Evolutionary conservation across 2,329 filamentous ascomycete species (phyloP).

Genomic region (Aspergillus fumigatus): DNA sequence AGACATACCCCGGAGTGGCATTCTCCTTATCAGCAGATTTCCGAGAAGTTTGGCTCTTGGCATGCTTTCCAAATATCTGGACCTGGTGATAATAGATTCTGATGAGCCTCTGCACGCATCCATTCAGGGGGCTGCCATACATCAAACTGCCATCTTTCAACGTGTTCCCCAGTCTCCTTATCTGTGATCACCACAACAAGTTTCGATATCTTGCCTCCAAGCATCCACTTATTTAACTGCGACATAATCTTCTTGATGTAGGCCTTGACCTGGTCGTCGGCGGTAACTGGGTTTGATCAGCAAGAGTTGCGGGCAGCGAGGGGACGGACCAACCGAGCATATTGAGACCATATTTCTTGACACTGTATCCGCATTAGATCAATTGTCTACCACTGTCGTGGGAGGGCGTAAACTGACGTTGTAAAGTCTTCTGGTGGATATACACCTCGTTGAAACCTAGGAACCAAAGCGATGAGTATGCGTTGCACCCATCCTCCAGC

Average conservation of each 20-base stretch:
- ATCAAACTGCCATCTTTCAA: conserved; percentile 98
- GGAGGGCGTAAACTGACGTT: conserved; percentile 54
- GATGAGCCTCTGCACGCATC: conserved; percentile 7
- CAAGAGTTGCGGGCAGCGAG: conserved; percentile 2
- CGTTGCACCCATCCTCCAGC: neutral
- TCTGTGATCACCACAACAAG: conserved; percentile 94
- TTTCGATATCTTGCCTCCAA: conserved; percentile 93
- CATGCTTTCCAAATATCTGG: conserved; percentile 52
- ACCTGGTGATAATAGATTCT: conserved; percentile 35
- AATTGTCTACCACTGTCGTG: neutral
- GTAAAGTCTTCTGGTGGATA: conserved; percentile 96
- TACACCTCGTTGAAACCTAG: conserved; percentile 74
- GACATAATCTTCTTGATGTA: conserved; percentile 99
- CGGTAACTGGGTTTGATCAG: conserved; percentile 59
- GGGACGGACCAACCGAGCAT: conserved; percentile 65
- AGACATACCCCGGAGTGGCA: conserved; percentile 48
- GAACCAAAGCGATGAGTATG: conserved; percentile 11
- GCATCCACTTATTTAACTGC: conserved; percentile 97
- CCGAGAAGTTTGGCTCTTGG: conserved; percentile 48
- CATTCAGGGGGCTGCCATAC: conserved; percentile 46
- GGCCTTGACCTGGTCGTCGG: conserved; percentile 96
- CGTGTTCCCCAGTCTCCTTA: conserved; percentile 93
- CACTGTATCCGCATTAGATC: conserved; percentile 39
- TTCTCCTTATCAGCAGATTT: conserved; percentile 66
- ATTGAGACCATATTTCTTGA: conserved; percentile 99